Conservation (phyloP, 2,329 filamentous ascomycete species). For the Penicillium sp. region DNA sequence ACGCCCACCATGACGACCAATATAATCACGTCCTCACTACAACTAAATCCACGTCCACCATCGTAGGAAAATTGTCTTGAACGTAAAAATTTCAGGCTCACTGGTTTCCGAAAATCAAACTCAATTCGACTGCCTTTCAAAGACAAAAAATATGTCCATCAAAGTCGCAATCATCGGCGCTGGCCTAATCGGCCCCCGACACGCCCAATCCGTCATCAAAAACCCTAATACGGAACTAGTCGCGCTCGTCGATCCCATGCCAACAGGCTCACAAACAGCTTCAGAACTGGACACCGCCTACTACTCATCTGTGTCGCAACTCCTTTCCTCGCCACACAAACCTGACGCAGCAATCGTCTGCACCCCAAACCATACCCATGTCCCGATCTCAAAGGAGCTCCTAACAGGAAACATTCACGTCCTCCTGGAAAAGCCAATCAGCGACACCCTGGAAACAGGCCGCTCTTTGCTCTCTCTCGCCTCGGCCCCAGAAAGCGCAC, state of each 20-base stretch:
- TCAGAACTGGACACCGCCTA: constrained; percentile 42
- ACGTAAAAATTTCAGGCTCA: no score
- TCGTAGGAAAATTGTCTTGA: no score
- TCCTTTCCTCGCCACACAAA: constrained; percentile 45
- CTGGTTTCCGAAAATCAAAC: no score
- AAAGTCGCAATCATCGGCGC: constrained; percentile 53
- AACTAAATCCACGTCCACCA: background rate
- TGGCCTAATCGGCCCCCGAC: constrained; percentile 56
- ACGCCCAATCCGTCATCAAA: constrained; percentile 50
- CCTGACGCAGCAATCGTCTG: constrained; percentile 62
- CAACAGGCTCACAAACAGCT: constrained; percentile 42
- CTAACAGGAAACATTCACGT: constrained; percentile 56
- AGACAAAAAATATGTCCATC: constrained; percentile 22
- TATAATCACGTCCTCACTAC: background rate
- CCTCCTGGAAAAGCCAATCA: constrained; percentile 63
- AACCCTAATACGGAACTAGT: constrained; percentile 45
- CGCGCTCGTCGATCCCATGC: constrained; percentile 54
- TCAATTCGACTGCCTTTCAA: no score
- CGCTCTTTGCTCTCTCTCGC: constrained; percentile 25
- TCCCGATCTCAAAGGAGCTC: constrained; percentile 54
- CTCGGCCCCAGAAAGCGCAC: constrained; percentile 22
- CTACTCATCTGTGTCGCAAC: constrained; percentile 47
- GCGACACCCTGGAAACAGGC: constrained; percentile 38
- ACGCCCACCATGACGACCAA: background rate
- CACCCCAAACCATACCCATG: constrained; percentile 64